These are phyloP conservation scores for Ambrosia trifida DNA, from an alignment of 129 eudicot genomes.

Conservation along the genomic window DNA sequence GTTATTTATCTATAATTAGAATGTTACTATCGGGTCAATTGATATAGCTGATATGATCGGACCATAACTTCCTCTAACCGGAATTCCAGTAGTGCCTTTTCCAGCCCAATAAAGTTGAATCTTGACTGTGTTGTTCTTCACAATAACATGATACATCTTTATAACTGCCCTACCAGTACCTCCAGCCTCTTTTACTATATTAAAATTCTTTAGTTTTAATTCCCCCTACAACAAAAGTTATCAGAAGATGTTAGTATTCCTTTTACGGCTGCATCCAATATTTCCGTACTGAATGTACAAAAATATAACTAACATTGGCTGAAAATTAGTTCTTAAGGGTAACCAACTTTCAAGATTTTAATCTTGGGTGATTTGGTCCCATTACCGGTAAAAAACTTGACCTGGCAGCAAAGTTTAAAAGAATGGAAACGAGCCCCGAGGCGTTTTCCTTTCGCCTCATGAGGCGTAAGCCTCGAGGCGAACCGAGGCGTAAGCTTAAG, in stretches of 20 bases:
- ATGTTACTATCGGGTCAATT: conserved; percentile 43
- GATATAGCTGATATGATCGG: conserved; percentile 84
- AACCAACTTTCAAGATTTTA: no score
- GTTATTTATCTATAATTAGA: no score
- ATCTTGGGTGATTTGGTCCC: no score
- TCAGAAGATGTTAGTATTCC: no score
- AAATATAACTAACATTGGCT: no score
- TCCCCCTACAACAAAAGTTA: conserved; percentile 30
- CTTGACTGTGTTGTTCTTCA: conserved; percentile 57
- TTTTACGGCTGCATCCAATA: background rate
- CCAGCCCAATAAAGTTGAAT: conserved; percentile 76
- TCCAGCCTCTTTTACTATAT: conserved; percentile 70
- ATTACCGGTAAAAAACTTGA: no score
- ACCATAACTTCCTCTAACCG: conserved; percentile 70
- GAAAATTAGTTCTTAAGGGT: background rate
- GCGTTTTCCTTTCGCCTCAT: no score
- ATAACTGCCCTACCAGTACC: conserved; percentile 63
- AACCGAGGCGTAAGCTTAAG: no score
- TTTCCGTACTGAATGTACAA: background rate
- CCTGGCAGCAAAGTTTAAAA: no score
- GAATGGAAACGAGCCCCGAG: no score
- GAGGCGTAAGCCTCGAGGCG: no score
- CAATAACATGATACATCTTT: conserved; percentile 48
- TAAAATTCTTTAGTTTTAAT: conserved; percentile 66
- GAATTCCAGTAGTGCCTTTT: conserved; percentile 78